A percentile compares a stretch with the other conserved stretches of the same genome.
Conservation (phyloP, 257 asterid species). For the Voacanga thouarsii region DNA sequence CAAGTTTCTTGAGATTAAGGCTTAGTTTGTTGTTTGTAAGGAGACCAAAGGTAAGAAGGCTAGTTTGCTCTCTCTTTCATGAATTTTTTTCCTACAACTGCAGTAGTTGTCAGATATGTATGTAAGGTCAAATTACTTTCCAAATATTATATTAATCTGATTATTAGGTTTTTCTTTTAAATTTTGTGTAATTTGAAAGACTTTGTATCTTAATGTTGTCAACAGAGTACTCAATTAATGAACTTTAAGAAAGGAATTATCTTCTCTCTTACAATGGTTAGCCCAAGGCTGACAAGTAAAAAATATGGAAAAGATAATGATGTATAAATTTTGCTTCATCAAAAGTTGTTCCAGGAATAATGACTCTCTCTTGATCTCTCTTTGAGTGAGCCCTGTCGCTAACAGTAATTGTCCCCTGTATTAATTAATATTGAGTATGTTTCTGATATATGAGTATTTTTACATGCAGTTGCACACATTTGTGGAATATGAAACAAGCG, state of each 20-base stretch:
- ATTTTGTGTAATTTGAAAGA: too few species aligned
- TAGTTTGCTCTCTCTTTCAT: not conserved
- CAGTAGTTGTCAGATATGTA: not conserved
- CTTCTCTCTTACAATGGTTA: too few species aligned
- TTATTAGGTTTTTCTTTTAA: too few species aligned
- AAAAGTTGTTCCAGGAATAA: not conserved
- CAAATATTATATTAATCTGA: not conserved
- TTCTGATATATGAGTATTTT: constrained; percentile 18
- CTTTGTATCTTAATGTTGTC: not conserved
- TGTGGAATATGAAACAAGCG: constrained; percentile 83
- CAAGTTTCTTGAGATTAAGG: too few species aligned
- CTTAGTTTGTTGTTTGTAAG: too few species aligned
- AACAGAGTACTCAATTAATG: too few species aligned
- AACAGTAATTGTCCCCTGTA: not conserved
- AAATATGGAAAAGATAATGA: not conserved
- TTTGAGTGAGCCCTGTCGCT: not conserved
- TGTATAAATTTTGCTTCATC: not conserved
- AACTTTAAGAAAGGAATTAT: not conserved
- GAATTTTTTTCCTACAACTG: not conserved
- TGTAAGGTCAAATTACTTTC: not conserved
- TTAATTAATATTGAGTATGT: not conserved
- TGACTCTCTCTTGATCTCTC: not conserved
- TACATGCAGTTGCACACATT: constrained; percentile 75
- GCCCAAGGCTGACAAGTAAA: not conserved
- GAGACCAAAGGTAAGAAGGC: not conserved